Base-by-base conservation (phyloP, 352 stramenopile genomes). In the Globisporangium emineosum region DNA sequence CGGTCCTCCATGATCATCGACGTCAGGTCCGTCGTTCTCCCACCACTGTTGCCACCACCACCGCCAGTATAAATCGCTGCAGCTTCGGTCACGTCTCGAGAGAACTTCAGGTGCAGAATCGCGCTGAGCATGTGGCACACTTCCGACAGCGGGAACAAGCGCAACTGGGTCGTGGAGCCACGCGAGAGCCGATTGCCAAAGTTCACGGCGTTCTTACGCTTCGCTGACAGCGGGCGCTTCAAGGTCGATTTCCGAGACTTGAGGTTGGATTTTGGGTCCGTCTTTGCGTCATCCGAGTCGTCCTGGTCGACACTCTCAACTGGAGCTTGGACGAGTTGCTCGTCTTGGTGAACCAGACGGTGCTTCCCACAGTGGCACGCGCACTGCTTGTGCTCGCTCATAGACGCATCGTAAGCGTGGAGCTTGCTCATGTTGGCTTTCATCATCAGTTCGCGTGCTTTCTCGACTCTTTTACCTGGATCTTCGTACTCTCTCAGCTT, bases 31-130 rank as follows among this genome's bases (percentile, higher is more conserved):
- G 19, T 12, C 4, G 35, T 19, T 5, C 4, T 43, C 35, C 13
- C 35, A 40, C 2, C 12, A 40, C 17, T 56, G 52, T 13, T 13
- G n/a, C n/a, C n/a, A n/a, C n/a, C n/a, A 58, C 23, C 37, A 21
- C 12, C 42, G 21, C 17, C 33, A 15, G 9, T 19, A 45, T 15
- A 55, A n/a, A 55, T 32, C n/a, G 29, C 4, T 8, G 50, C 21
- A 37, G 51, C 58, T 29, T 83, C 77, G 1, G 57, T 65, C 6
- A 68, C 64, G 40, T 89, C 79, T 42, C 79, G 73, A 12, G 78
- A 76, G 40, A 91, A 89, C 35, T 91, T 70, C 3, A 89, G 66
- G 50, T 91, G 82, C 8, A 91, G 60, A 32, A 89, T 84, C 7
- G 75, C 61, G 3, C 78, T 89, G 37, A 88, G 49, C 17, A 89